Evolutionary conservation across 768 basidiomycete species (phyloP).

Genomic region (Macrolepiota dolichaula): DNA sequence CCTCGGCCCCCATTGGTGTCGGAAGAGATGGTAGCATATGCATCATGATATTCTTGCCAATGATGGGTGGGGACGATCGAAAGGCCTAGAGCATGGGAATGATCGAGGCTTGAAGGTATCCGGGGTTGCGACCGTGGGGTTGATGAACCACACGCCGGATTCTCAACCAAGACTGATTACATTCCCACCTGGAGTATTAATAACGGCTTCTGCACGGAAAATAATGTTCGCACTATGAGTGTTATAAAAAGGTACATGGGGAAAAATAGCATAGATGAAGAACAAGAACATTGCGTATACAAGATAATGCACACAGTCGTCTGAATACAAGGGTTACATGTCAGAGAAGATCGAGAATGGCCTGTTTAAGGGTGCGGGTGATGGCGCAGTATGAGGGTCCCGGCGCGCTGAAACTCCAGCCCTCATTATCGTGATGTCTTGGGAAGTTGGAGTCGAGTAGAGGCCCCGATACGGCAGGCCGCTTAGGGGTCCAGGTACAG

Average conservation of each 20-base stretch:
- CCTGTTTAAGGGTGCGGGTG: conserved; percentile 5
- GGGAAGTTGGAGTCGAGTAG: neutral
- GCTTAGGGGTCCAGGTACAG: conserved; percentile 7
- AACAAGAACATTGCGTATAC: neutral
- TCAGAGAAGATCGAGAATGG: conserved; percentile 5
- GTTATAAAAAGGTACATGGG: neutral
- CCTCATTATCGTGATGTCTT: conserved; percentile 1
- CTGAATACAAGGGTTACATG: neutral
- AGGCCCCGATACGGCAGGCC: neutral
- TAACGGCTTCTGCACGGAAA: neutral
- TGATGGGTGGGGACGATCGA: neutral
- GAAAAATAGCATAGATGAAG: neutral
- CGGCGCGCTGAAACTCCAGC: neutral
- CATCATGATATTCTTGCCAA: neutral
- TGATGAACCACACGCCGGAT: neutral
- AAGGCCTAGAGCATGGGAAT: neutral
- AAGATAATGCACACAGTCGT: neutral
- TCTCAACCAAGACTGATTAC: neutral
- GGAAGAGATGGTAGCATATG: neutral
- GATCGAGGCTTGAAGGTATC: neutral
- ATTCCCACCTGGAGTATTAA: neutral
- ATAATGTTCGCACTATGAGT: neutral
- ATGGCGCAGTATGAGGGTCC: neutral
- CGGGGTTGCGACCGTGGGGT: neutral
- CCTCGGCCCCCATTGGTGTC: neutral